A percentile compares a stretch with the other conserved stretches of the same genome.
These are phyloP conservation scores for Sicyos baderoa DNA, from an alignment of 306 rosid genomes.

Conservation along the genomic window DNA sequence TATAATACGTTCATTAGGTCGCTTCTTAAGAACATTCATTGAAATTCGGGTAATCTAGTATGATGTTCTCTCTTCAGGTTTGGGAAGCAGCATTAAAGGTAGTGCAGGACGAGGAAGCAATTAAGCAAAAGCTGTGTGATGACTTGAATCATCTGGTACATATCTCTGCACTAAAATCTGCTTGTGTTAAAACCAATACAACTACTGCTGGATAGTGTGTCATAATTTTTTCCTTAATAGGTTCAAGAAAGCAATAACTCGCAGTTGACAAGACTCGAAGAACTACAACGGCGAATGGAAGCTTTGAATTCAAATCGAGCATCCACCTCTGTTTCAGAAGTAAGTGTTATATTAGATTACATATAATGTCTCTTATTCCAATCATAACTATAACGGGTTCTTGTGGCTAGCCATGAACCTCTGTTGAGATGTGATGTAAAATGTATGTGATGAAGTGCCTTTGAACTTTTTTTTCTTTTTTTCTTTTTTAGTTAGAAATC, in stretches of 20 bases:
- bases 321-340: conserved; percentile 41
- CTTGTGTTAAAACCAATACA: conserved; percentile 15
- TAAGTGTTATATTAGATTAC: conserved; percentile 25
- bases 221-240: conserved; percentile 27
- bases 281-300: conserved; percentile 78
- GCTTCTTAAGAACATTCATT: neutral
- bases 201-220: conserved; percentile 23
- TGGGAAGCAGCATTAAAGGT: conserved; percentile 68
- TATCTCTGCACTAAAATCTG: conserved; percentile 13
- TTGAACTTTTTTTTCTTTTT: no score
- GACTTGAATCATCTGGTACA: conserved; percentile 76
- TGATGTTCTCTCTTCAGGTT: conserved; percentile 29
- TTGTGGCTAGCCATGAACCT: neutral
- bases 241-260: conserved; percentile 81
- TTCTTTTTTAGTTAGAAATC: no score
- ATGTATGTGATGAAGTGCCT: neutral
- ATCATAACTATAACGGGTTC: neutral
- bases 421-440: neutral
- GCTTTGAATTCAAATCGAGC: conserved; percentile 65
- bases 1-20: neutral
- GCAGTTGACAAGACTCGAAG: conserved; percentile 73
- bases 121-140: conserved; percentile 77
- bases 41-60: neutral
- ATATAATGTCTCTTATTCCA: neutral
- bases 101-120: conserved; percentile 69